Evolutionary conservation across 2,329 filamentous ascomycete species (phyloP).

Genomic region (Fusarium sp.): DNA sequence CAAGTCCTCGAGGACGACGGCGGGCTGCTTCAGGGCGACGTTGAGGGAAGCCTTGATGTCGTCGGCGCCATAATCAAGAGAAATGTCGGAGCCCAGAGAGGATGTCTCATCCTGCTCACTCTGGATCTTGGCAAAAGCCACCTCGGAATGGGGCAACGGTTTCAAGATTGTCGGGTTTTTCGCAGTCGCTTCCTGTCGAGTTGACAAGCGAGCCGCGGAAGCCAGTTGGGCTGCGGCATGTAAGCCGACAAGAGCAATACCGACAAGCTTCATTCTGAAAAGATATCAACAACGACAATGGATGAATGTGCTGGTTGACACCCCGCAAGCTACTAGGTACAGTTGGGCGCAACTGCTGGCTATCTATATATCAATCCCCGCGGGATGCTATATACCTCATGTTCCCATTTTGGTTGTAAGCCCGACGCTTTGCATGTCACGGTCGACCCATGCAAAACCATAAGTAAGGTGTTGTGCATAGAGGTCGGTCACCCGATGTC

Average conservation of each 20-base stretch:
- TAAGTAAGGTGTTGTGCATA: no score
- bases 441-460: no score
- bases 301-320: no score
- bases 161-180: background rate
- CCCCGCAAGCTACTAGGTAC: no score
- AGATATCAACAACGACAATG: no score
- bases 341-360: no score
- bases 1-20: slow-evolving; percentile 2
- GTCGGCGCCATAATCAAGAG: background rate
- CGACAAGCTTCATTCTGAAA: no score
- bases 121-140: background rate
- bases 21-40: background rate
- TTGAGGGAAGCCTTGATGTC: background rate
- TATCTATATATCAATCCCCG: no score
- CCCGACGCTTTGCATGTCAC: no score
- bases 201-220: background rate
- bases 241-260: background rate
- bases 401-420: no score
- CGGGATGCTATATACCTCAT: no score
- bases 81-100: background rate
- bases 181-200: background rate
- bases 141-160: background rate
- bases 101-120: background rate
- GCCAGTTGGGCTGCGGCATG: background rate
- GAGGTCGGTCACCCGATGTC: no score